Percentiles rank a stretch among this genome's conserved stretches.
phyloP scores from a whole-genome alignment of 1,284 basidiomycete genomes.

The Cronartium ribicola region DNA sequence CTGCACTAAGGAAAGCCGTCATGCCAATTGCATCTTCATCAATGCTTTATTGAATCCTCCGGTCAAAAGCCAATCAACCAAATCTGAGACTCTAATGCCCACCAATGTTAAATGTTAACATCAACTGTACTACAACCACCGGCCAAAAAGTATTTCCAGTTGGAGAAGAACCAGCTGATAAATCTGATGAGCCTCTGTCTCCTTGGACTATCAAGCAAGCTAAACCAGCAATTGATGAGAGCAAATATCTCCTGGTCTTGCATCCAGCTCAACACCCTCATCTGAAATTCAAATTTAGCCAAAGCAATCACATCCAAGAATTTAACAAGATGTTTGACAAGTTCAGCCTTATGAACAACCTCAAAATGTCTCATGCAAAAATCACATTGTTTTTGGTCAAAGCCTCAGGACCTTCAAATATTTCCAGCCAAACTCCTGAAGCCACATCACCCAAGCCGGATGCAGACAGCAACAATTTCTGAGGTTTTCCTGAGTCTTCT shows the following conservation, averaged over 20 bases:
- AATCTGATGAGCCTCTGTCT: background rate
- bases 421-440: background rate
- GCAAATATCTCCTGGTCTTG: conserved; percentile 1
- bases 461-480: background rate
- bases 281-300: background rate
- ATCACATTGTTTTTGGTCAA: background rate
- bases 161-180: background rate
- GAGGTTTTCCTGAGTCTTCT: background rate
- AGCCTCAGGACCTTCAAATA: conserved; percentile 4
- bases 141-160: background rate
- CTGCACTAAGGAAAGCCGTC: background rate
- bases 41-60: background rate
- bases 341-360: background rate
- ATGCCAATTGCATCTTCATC: background rate
- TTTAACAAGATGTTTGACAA: background rate
- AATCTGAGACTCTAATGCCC: background rate
- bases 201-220: background rate
- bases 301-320: background rate
- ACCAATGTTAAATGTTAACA: background rate
- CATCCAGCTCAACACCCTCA: background rate
- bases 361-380: background rate
- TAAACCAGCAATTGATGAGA: background rate
- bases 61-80: background rate
- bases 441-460: background rate
- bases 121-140: background rate